Evolutionary conservation across 441 rosid species (phyloP), one percentile per base, ranked within the genome.

Genomic region (Corymbia calophylla): DNA sequence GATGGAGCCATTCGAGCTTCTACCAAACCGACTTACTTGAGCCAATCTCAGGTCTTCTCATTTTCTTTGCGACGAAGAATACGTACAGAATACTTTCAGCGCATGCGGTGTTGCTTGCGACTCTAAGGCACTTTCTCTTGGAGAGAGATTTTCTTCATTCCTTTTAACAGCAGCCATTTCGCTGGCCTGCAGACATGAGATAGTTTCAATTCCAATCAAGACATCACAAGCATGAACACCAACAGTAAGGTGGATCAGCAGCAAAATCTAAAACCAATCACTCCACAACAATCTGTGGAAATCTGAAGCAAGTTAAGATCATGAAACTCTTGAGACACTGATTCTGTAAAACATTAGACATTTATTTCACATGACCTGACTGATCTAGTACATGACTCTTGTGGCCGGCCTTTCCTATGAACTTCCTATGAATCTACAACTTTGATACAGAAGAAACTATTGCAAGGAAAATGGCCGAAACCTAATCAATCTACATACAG

Each of bases 11-110:
- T 4, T 73, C 29, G 9, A 77, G 84, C 84, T 77, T 21, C 49
- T 77, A 39, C 49, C 15, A 39, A 44, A 21, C 84, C 2, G 5
- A 77, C 51, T 44, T 23, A 44, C n/a, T 77, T 13, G 10, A 73
- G 51, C n/a, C 3, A 5, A 73, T 25, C 51, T 39, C 17, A 1
- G 8, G n/a, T 39, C 84, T 23, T 23, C n/a, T 12, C 23, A 25
- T 23, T 77, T 39, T 77, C 51, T 44, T 39, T 2, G n/a, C 14
- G 5, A 44, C 3, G 17, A 39, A 73, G 49, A 73, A 21, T 7
- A 23, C 18, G 1, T 23, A 2, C 18, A 6, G 5, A 39, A 73
- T n/a, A 6, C 23, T 44, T 12, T 12, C 6, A 1, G 51, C 1
- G n/a, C 51, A 12, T 5, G 17, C 18, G 9, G n/a, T 6, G 17